These are phyloP conservation scores for Cryphonectria carpinicola DNA, from an alignment of 2,329 filamentous ascomycete species.

Conservation along the genomic window DNA sequence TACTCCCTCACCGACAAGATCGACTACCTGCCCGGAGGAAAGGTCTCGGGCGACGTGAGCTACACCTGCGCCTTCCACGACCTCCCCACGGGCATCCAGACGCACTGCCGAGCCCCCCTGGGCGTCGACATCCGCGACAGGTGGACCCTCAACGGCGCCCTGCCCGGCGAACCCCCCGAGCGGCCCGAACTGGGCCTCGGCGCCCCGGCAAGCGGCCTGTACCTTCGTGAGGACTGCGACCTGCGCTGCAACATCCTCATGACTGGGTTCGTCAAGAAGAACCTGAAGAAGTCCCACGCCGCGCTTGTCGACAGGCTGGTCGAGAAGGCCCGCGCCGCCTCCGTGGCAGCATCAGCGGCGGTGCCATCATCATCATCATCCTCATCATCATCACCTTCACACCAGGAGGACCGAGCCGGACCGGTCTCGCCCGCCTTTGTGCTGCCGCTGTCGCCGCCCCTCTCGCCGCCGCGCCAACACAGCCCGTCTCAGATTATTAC, in stretches of 20 bases:
- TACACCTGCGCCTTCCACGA: conserved; percentile 85
- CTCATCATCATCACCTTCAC: background rate
- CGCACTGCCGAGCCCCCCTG: conserved; percentile 81
- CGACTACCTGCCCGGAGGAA: conserved; percentile 70
- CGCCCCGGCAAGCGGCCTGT: conserved; percentile 70
- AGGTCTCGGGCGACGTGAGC: conserved; percentile 67
- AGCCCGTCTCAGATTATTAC: background rate
- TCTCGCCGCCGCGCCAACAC: background rate
- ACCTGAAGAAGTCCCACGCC: conserved; percentile 75
- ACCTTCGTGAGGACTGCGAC: conserved; percentile 83
- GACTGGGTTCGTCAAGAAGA: conserved; percentile 78
- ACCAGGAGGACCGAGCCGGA: background rate
- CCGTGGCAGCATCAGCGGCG: conserved; percentile 32
- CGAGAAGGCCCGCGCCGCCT: conserved; percentile 48
- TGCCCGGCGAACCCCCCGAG: conserved; percentile 70
- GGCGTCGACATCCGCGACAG: conserved; percentile 78
- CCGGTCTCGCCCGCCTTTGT: background rate
- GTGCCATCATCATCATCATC: background rate
- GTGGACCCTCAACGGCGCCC: conserved; percentile 75
- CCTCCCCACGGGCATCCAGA: conserved; percentile 72
- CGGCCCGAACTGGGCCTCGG: conserved; percentile 68
- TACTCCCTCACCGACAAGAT: conserved; percentile 80
- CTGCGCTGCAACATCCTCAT: conserved; percentile 81
- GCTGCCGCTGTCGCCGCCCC: conserved; percentile 1
- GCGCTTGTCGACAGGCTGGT: conserved; percentile 69